Evolutionary conservation across 2,329 filamentous ascomycete genomes (phyloP).

Genomic region (Exophiala aquamarina): DNA sequence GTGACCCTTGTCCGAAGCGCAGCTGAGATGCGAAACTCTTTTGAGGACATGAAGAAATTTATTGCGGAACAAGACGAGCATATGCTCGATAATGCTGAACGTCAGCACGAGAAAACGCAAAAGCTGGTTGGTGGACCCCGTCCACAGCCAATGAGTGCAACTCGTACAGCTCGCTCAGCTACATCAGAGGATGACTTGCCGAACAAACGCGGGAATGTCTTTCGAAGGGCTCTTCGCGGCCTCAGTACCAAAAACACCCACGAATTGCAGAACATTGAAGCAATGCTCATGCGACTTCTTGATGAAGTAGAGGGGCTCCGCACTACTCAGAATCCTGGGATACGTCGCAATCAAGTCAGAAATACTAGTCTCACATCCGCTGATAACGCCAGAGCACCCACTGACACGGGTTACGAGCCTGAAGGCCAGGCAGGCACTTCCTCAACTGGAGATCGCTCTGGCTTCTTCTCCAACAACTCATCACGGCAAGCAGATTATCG

Average conservation of each 20-base stretch:
- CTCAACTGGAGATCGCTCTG: conserved; percentile 69
- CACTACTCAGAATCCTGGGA: conserved; percentile 48
- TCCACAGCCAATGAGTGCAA: conserved; percentile 67
- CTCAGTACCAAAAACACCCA: conserved; percentile 83
- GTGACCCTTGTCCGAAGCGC: conserved; percentile 91
- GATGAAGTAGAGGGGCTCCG: conserved; percentile 87
- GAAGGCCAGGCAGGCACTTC: conserved; percentile 77
- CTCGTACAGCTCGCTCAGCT: conserved; percentile 53
- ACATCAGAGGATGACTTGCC: conserved; percentile 59
- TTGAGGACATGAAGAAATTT: conserved; percentile 91
- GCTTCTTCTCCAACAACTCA: conserved; percentile 63
- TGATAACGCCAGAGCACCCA: conserved; percentile 66
- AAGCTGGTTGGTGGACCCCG: conserved; percentile 82
- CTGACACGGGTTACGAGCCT: conserved; percentile 78
- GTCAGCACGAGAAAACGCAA: conserved; percentile 83
- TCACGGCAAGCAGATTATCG: conserved; percentile 34
- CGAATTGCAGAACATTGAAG: conserved; percentile 84
- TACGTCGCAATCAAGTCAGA: conserved; percentile 26
- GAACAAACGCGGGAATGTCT: conserved; percentile 87
- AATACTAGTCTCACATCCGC: conserved; percentile 63
- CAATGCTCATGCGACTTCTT: conserved; percentile 88
- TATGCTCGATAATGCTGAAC: conserved; percentile 82
- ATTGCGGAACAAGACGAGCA: conserved; percentile 87
- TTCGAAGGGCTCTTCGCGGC: conserved; percentile 88
- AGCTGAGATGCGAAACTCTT: conserved; percentile 94